phyloP scores from a whole-genome alignment of 345 rosid species.

The Hibiscus syriacus region DNA sequence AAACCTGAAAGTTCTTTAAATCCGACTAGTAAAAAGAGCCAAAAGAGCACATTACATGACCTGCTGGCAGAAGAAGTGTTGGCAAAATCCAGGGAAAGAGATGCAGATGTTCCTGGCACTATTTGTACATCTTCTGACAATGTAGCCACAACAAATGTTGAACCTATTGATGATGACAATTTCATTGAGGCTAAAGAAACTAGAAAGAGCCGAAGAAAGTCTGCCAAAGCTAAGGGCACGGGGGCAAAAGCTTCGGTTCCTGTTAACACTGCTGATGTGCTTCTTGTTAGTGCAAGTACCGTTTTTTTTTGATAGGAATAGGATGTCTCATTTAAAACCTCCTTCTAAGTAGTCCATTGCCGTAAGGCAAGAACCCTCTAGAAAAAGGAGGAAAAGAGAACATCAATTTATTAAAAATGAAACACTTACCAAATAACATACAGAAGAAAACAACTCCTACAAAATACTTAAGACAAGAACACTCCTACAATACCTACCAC shows the following conservation, averaged over 20 bases:
- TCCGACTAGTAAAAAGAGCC: slow-evolving; percentile 51
- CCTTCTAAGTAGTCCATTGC: no score
- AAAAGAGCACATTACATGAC: slow-evolving; percentile 70
- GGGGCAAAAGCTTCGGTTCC: slow-evolving; percentile 38
- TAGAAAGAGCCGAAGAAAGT: slow-evolving; percentile 80
- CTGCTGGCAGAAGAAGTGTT: slow-evolving; percentile 56
- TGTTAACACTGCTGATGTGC: slow-evolving; percentile 35
- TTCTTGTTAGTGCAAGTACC: slow-evolving; percentile 50
- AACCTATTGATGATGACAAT: slow-evolving; percentile 49
- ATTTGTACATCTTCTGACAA: slow-evolving; percentile 20
- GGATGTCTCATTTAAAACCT: no score
- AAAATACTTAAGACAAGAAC: no score
- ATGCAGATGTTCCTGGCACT: slow-evolving; percentile 31
- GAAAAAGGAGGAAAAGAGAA: no score
- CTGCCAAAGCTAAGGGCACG: slow-evolving; percentile 70
- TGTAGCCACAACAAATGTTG: slow-evolving; percentile 22
- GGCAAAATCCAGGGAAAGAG: slow-evolving; percentile 43
- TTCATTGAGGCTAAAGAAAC: slow-evolving; percentile 89
- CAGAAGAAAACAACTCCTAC: no score
- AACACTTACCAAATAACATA: no score
- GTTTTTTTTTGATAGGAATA: no score
- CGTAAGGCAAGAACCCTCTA: no score
- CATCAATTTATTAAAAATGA: no score
- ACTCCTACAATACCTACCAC: no score
- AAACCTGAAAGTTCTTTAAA: slow-evolving; percentile 38